Evolutionary conservation across 495 filamentous ascomycete species (phyloP).

Genomic region (Monascus purpureus): DNA sequence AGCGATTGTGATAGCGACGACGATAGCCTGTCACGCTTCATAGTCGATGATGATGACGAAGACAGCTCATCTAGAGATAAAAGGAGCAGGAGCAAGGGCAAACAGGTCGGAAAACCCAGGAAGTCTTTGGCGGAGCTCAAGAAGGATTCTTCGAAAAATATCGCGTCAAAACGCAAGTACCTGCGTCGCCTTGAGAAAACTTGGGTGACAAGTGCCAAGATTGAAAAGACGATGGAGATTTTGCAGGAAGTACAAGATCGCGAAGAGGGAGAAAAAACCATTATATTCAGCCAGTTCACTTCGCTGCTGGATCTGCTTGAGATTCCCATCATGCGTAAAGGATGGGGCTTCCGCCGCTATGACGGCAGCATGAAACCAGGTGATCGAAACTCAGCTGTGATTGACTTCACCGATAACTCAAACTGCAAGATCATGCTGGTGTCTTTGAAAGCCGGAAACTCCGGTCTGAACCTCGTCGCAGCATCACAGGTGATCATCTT

Average conservation of each 20-base stretch:
- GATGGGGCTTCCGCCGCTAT: constrained; percentile 60
- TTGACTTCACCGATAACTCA: constrained; percentile 53
- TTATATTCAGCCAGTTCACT: constrained; percentile 90
- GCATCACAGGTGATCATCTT: constrained; percentile 82
- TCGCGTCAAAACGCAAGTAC: constrained; percentile 51
- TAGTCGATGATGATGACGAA: constrained; percentile 28
- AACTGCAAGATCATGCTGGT: constrained; percentile 68
- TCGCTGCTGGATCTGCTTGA: constrained; percentile 85
- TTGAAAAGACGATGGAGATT: constrained; percentile 60
- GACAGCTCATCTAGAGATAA: constrained; percentile 12
- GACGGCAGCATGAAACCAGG: constrained; percentile 68
- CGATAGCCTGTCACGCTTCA: constrained; percentile 42
- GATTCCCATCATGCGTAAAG: constrained; percentile 56
- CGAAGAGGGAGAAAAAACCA: constrained; percentile 55
- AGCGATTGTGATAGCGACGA: constrained; percentile 26
- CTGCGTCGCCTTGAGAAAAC: constrained; percentile 47
- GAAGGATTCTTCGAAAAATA: constrained; percentile 46
- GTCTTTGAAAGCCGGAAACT: constrained; percentile 81
- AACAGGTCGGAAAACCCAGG: constrained; percentile 17
- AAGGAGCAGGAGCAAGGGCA: constrained; percentile 26
- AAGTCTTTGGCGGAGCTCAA: constrained; percentile 50
- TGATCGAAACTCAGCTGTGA: constrained; percentile 56
- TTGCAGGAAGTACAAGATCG: constrained; percentile 36
- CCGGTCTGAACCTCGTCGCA: constrained; percentile 78
- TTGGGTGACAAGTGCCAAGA: constrained; percentile 66